These are phyloP conservation scores for Berberis thunbergii DNA, from an alignment of 164 flowering plant species.

Conservation along the genomic window DNA sequence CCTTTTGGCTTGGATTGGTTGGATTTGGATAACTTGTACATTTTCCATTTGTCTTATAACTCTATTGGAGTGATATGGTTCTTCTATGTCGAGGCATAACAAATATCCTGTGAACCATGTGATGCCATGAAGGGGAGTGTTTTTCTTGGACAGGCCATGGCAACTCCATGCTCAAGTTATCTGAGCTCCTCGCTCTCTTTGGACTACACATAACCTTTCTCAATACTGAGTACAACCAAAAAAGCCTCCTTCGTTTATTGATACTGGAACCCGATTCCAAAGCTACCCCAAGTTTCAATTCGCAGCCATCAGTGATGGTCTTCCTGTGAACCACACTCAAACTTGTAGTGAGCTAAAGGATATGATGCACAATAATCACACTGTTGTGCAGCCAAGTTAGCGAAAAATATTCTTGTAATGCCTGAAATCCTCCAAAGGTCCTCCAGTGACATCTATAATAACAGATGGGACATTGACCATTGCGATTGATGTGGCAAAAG, in stretches of 20 bases:
- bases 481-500: slow-evolving; percentile 28
- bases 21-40: too few species aligned
- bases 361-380: slow-evolving; percentile 8
- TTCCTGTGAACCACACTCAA: slow-evolving; percentile 22
- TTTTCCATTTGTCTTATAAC: too few species aligned
- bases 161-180: too few species aligned
- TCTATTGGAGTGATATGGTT: too few species aligned
- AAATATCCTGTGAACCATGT: too few species aligned
- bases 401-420: slow-evolving; percentile 14
- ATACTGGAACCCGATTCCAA: slow-evolving; percentile 14
- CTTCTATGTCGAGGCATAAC: too few species aligned
- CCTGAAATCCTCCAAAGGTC: not conserved
- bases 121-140: too few species aligned
- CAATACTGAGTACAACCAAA: too few species aligned
- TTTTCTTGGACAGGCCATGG: too few species aligned
- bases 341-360: slow-evolving; percentile 4
- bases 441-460: slow-evolving; percentile 28
- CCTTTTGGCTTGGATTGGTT: too few species aligned
- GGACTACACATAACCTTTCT: too few species aligned
- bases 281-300: slow-evolving; percentile 20
- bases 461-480: slow-evolving; percentile 33
- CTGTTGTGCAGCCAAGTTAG: slow-evolving; percentile 13
- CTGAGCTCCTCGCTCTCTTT: too few species aligned
- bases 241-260: slow-evolving; percentile 17
- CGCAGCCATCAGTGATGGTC: slow-evolving; percentile 29